phyloP scores from a whole-genome alignment of 345 rosid genomes.

The Melastoma malabathricum region DNA sequence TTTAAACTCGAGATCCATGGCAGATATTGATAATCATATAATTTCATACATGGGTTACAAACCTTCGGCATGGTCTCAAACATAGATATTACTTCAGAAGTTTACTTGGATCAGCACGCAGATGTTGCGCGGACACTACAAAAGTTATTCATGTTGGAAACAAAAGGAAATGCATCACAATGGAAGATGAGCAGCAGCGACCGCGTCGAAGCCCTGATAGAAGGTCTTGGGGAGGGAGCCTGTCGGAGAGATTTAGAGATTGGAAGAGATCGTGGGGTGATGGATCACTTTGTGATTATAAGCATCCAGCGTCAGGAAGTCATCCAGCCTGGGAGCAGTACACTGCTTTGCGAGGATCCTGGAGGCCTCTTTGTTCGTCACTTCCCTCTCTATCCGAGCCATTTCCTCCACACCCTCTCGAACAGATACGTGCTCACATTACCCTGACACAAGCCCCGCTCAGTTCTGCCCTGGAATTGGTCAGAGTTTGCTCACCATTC shows the following conservation, averaged over 20 bases:
- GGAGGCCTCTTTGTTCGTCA: conserved; percentile 64
- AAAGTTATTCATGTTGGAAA: too few species aligned
- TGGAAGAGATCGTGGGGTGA: conserved; percentile 37
- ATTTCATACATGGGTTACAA: too few species aligned
- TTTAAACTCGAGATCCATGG: too few species aligned
- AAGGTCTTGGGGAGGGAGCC: background rate
- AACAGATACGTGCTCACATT: conserved; percentile 51
- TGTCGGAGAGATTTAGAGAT: conserved; percentile 22
- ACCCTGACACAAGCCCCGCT: conserved; percentile 74
- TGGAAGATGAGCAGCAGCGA: too few species aligned
- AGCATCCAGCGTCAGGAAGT: conserved; percentile 73
- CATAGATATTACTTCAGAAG: too few species aligned
- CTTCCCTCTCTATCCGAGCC: conserved; percentile 71
- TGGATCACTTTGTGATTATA: conserved; percentile 54
- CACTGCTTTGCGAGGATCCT: conserved; percentile 70
- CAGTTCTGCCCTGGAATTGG: conserved; percentile 57
- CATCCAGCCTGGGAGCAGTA: conserved; percentile 42
- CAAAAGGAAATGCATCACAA: too few species aligned
- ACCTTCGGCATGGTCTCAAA: too few species aligned
- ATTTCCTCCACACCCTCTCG: conserved; percentile 76
- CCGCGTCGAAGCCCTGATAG: background rate
- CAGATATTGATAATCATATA: too few species aligned
- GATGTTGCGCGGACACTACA: too few species aligned
- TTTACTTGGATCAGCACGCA: too few species aligned
- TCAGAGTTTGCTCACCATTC: too few species aligned